phyloP scores from a whole-genome alignment of 192 early-diverging fungal genomes.

The Gigaspora rosea region DNA sequence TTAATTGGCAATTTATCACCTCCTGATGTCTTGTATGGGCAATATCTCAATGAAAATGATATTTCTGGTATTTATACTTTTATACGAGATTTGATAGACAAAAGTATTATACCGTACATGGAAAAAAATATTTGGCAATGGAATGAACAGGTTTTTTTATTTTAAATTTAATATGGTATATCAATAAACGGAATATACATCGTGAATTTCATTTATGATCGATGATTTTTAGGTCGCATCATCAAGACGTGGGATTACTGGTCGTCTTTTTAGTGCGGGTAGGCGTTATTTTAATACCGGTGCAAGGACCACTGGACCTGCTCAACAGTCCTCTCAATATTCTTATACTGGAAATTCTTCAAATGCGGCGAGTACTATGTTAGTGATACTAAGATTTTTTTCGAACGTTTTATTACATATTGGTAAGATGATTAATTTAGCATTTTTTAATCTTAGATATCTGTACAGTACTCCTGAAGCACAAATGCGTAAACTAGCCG shows the following conservation, averaged over 20 bases:
- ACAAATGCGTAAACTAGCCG: slow-evolving; percentile 87
- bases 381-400: slow-evolving; percentile 35
- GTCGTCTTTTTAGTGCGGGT: slow-evolving; percentile 81
- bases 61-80: slow-evolving; percentile 53
- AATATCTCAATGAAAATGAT: slow-evolving; percentile 56
- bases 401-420: slow-evolving; percentile 32
- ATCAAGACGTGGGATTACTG: slow-evolving; percentile 84
- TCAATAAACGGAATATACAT: not conserved
- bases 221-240: slow-evolving; percentile 60
- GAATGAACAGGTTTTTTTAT: slow-evolving; percentile 72
- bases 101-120: slow-evolving; percentile 87
- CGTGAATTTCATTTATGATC: not conserved
- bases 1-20: slow-evolving; percentile 29
- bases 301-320: slow-evolving; percentile 40
- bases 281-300: slow-evolving; percentile 81
- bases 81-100: slow-evolving; percentile 62
- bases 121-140: slow-evolving; percentile 81
- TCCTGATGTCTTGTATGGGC: slow-evolving; percentile 49
- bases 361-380: slow-evolving; percentile 38
- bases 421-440: not conserved
- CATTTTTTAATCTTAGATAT: slow-evolving; percentile 46
- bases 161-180: not conserved
- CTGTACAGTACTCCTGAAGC: slow-evolving; percentile 83
- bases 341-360: slow-evolving; percentile 40
- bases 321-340: slow-evolving; percentile 45